A percentile compares a stretch with the other conserved stretches of the same genome.
These are phyloP conservation scores for Cylindrotheca fusiformis DNA, from an alignment of 108 stramenopile genomes.

Conservation along the genomic window DNA sequence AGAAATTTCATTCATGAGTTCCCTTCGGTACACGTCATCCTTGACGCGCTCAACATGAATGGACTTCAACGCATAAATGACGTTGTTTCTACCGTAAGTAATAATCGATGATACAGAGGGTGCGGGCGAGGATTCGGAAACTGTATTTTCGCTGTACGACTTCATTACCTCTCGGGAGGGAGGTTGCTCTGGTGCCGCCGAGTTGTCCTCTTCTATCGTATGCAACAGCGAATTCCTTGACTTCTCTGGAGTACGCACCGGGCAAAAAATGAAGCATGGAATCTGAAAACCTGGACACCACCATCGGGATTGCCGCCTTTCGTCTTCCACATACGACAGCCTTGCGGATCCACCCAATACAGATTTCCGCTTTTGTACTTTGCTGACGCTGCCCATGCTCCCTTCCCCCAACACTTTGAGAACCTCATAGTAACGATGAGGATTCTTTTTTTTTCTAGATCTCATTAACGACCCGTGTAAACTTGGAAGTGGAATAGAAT, in stretches of 20 bases:
- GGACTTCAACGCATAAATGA: slow-evolving; percentile 61
- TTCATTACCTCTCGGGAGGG: background rate
- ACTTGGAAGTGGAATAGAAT: slow-evolving; percentile 18
- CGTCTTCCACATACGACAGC: slow-evolving; percentile 15
- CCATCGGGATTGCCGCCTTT: background rate
- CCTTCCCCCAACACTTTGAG: slow-evolving; percentile 54
- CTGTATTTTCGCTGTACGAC: background rate
- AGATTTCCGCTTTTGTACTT: slow-evolving; percentile 37
- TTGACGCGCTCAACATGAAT: slow-evolving; percentile 56
- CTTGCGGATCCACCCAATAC: slow-evolving; percentile 55
- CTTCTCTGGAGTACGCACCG: background rate
- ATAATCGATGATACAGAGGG: slow-evolving; percentile 8
- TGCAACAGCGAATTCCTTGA: background rate
- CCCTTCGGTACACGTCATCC: slow-evolving; percentile 31
- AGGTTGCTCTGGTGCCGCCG: background rate
- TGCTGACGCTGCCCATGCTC: slow-evolving; percentile 51
- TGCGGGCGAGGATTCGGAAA: slow-evolving; percentile 5
- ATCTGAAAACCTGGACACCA: slow-evolving; percentile 11
- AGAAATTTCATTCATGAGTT: slow-evolving; percentile 78
- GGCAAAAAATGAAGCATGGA: slow-evolving; percentile 4
- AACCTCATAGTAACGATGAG: slow-evolving; percentile 45
- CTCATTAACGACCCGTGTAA: slow-evolving; percentile 27
- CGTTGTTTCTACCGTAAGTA: slow-evolving; percentile 18
- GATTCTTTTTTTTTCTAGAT: slow-evolving; percentile 30
- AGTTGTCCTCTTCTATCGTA: background rate